phyloP scores from a whole-genome alignment of 2,329 filamentous ascomycete species.

The Fusarium burgessii region DNA sequence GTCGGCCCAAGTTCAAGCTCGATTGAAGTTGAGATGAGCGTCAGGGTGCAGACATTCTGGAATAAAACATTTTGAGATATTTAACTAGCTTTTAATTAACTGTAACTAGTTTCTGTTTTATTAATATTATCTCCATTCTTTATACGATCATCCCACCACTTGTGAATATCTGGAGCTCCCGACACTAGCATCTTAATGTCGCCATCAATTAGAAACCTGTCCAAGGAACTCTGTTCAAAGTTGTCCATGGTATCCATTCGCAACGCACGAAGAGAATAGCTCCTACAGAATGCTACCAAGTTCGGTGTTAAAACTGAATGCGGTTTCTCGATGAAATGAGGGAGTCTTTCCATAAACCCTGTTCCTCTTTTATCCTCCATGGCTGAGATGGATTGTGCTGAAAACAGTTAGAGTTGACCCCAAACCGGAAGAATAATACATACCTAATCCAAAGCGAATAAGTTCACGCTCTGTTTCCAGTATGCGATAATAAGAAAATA shows the following conservation, averaged over 20 bases:
- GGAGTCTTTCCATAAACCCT: neutral
- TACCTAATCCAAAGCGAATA: neutral
- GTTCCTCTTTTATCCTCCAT: neutral
- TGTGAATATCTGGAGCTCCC: neutral
- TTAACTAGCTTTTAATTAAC: accelerated
- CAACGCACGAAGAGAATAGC: neutral
- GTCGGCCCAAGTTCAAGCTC: neutral
- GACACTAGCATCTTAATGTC: neutral
- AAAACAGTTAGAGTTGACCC: accelerated
- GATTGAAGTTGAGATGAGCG: neutral
- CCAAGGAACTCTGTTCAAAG: neutral
- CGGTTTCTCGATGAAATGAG: neutral
- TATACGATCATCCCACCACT: neutral
- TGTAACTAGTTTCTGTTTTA: accelerated
- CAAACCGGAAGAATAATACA: accelerated
- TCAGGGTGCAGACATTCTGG: neutral
- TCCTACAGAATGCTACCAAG: neutral
- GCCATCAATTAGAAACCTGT: neutral
- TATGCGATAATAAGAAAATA: neutral
- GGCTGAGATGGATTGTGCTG: neutral
- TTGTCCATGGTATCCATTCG: neutral
- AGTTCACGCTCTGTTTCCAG: neutral
- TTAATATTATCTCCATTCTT: accelerated
- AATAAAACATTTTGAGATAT: neutral
- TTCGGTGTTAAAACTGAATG: neutral